Percentiles rank a stretch among this genome's conserved stretches.
These are phyloP conservation scores for Yueomyces sinensis DNA, from an alignment of 805 yeast species.

Conservation along the genomic window DNA sequence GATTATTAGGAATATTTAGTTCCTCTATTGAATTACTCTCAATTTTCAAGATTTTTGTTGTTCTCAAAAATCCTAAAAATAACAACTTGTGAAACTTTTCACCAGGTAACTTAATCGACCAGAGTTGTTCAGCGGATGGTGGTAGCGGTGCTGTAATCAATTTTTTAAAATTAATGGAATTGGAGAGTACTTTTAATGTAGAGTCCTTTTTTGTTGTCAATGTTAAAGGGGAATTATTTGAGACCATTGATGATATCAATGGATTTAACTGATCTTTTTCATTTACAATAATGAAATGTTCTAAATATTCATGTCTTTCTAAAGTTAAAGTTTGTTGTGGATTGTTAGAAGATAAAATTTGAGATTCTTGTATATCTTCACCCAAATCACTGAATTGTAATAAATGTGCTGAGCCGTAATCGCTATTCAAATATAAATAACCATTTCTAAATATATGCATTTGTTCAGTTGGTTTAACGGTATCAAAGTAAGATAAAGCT, in stretches of 20 bases:
- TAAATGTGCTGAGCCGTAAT: constrained; percentile 48
- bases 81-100: constrained; percentile 14
- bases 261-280: constrained; percentile 37
- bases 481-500: constrained; percentile 60
- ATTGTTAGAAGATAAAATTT: constrained; percentile 16
- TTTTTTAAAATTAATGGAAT: constrained; percentile 48
- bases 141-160: constrained; percentile 73
- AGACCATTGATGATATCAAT: constrained; percentile 29
- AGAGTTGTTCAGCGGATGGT: constrained; percentile 43
- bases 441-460: constrained; percentile 63
- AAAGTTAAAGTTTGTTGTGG: constrained; percentile 21
- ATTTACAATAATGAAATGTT: constrained; percentile 49
- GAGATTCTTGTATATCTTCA: constrained; percentile 32
- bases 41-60: constrained; percentile 14
- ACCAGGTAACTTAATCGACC: constrained; percentile 40
- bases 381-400: constrained; percentile 75
- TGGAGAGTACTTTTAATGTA: constrained; percentile 32
- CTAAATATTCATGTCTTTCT: constrained; percentile 26
- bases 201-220: constrained; percentile 19
- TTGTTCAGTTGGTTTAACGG: constrained; percentile 45
- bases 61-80: constrained; percentile 11
- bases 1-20: constrained; percentile 49
- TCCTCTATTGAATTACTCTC: constrained; percentile 49
- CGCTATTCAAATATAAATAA: constrained; percentile 53
- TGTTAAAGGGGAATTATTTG: constrained; percentile 14